Percentiles rank a stretch among this genome's conserved stretches.
Conservation (phyloP, 179 eudicot genomes). For the Beta macrorhiza region DNA sequence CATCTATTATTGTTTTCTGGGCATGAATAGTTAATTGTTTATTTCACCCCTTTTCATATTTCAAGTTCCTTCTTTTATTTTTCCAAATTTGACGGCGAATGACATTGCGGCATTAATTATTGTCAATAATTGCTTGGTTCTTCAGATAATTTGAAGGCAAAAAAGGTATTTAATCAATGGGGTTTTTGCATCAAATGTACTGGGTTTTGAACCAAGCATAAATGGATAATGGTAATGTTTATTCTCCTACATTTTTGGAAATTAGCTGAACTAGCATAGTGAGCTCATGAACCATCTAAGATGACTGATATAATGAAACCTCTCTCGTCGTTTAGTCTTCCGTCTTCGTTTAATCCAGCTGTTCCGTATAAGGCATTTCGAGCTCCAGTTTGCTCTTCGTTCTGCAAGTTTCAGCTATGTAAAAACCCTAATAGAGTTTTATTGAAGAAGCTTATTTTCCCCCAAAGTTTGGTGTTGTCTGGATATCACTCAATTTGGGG, state of each 20-base stretch:
- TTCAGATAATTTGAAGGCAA: constrained; percentile 20
- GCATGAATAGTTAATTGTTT: not conserved
- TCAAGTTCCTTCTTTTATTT: not conserved
- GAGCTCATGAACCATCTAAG: too few species aligned
- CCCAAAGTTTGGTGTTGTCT: constrained; percentile 29
- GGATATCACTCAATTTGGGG: constrained; percentile 31
- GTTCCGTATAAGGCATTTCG: not conserved
- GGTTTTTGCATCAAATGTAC: too few species aligned
- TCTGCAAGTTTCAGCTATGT: constrained; percentile 21
- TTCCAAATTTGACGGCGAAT: not conserved
- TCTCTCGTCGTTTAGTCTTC: too few species aligned
- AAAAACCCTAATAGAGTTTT: constrained; percentile 27
- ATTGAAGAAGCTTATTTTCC: constrained; percentile 3
- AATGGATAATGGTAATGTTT: too few species aligned
- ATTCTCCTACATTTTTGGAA: too few species aligned
- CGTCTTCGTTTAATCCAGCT: too few species aligned
- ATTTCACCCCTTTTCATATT: not conserved
- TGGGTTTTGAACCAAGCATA: too few species aligned
- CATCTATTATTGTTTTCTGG: not conserved
- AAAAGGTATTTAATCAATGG: not conserved
- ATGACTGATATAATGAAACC: too few species aligned
- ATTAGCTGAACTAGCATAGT: too few species aligned
- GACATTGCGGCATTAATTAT: not conserved
- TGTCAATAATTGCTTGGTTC: not conserved
- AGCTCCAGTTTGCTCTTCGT: constrained; percentile 8